A percentile compares a stretch with the other conserved stretches of the same genome.
These are phyloP conservation scores for Sporothrix pallida DNA, from an alignment of 2,329 filamentous ascomycete genomes.

Conservation along the genomic window DNA sequence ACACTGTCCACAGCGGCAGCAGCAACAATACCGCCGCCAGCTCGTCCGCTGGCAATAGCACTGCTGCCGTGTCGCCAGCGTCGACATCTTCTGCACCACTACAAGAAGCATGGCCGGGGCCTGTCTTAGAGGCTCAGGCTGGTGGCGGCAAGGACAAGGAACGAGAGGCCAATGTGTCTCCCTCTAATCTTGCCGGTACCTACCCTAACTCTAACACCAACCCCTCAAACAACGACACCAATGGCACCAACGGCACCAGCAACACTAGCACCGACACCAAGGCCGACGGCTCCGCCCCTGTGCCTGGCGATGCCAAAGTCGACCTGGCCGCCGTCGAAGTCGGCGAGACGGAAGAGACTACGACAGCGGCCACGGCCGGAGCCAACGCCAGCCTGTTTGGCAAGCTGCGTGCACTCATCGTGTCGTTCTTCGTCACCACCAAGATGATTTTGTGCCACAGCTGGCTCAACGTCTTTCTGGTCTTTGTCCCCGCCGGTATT, in stretches of 20 bases:
- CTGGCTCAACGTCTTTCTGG: conserved; percentile 77
- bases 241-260: conserved; percentile 12
- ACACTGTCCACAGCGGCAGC: conserved; percentile 4
- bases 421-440: conserved; percentile 55
- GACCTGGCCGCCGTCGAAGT: neutral
- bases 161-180: conserved; percentile 38
- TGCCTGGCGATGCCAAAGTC: conserved; percentile 14
- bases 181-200: neutral
- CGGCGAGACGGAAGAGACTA: conserved; percentile 15
- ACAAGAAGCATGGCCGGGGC: conserved; percentile 61
- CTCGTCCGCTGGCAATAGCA: conserved; percentile 25
- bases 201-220: neutral
- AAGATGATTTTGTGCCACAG: conserved; percentile 70
- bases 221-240: neutral
- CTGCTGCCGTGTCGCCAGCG: conserved; percentile 32
- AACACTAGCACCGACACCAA: neutral
- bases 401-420: conserved; percentile 42
- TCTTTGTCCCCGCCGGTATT: conserved; percentile 82
- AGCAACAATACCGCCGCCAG: conserved; percentile 14
- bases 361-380: neutral
- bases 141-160: conserved; percentile 41
- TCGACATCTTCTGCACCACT: conserved; percentile 52
- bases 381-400: conserved; percentile 28
- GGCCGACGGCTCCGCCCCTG: neutral
- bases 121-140: conserved; percentile 54